Base-by-base conservation (phyloP, 495 filamentous ascomycete genomes). In the Penicillium salamii region DNA sequence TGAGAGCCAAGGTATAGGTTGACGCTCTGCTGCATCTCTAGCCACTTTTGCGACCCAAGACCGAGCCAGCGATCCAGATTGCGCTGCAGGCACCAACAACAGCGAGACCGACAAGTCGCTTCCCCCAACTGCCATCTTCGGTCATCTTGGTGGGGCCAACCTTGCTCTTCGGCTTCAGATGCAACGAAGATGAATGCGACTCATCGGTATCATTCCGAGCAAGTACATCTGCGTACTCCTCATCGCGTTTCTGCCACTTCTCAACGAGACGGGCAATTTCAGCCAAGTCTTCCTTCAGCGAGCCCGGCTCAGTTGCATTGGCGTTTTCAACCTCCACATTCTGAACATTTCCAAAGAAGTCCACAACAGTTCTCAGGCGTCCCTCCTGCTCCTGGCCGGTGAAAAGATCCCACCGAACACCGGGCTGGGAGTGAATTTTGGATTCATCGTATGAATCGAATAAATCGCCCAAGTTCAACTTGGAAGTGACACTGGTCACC, bases 311-410 rank as follows among this genome's bases (percentile, higher is more conserved):
- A 12, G 74, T 78, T 1, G 69, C 63, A 52, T 69, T 65, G n/a
- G 68, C 67, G 18, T 68, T 76, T 42, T 95, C 91, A 3, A 97
- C 81, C 70, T 97, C 91, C 12, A 98, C 91, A 53, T 90, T 93
- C 65, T 97, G 93, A 5, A 97, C 91, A 66, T 97, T 98, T 1
- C 93, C 93, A 61, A 98, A 98, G 71, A 98, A 98, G 67, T 98
- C 93, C 54, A 95, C 95, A 38, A 98, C 79, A 19, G 83, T 75
- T 38, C 91, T 82, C 44, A 86, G 78, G 20, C 91, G 79, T 3
- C 89, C 88, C 18, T 78, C 86, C 32, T 82, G 73, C 41, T 87
- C 85, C 13, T 88, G 88, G 9, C 90, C 91, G 2, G 77, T 78
- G 69, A 98, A 96, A 24, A 98, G 67, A 63, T 98, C 93, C 75